Base-by-base conservation (phyloP, 2,329 filamentous ascomycete genomes). In the Paramyrothecium sp. region DNA sequence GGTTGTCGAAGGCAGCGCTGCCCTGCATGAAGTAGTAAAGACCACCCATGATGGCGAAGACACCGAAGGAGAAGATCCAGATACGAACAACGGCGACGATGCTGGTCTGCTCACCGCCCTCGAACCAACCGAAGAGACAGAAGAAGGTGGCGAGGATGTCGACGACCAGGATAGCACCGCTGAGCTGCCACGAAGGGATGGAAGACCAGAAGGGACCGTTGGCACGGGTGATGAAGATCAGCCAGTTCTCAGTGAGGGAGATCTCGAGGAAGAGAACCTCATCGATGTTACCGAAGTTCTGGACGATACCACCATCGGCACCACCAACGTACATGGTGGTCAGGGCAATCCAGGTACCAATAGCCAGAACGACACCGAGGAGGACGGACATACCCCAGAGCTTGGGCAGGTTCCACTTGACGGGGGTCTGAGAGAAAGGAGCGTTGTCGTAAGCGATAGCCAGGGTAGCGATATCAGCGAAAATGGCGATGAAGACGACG, bases 321-420 rank as follows among this genome's bases (percentile, higher is more conserved):
- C 84, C 82, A 62, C 83, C 69, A 73, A 84, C 76, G 86, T 86
- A 85, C 85, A 96, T 93, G 66, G 92, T 96, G 54, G 90, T 94
- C 62, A 96, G 86, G 58, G 91, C 90, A 67, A 96, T 91, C 91
- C 91, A 96, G 68, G 91, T 93, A 71, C 91, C 92, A 63, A 90
- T 73, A 53, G 92, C 91, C 49, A 97, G 85, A 60, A 96, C 85
- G 56, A 92, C 74, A 69, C 92, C 92, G 63, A 96, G 87, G 19
- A 94, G 81, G 60, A 96, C 84, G 34, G 91, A 93, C 87, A 95
- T 94, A 67, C 91, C 92, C 92, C 92, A 97, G 51, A 96, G 87
- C 81, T 93, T 94, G 69, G 91, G 92, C 59, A 95, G 81, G 78
- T 97, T 96, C 92, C 92, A 97, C 81, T 96, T 96, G 75, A 96